Conservation (phyloP, 257 asterid genomes). For the Lycium barbarum region DNA sequence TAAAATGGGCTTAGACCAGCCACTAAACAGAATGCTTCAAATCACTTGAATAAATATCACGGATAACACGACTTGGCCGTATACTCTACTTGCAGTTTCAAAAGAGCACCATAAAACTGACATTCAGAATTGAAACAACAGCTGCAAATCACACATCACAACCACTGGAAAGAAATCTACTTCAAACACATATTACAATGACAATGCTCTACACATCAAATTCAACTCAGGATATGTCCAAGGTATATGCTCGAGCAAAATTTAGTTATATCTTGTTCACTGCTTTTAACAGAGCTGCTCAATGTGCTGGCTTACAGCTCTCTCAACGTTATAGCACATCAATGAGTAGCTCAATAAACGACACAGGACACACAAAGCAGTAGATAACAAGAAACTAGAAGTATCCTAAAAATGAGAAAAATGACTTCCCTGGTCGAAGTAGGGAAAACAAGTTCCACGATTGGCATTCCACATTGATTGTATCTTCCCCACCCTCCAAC, state of each 20-base stretch:
- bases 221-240: constrained; percentile 12
- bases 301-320: neutral
- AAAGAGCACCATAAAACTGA: neutral
- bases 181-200: neutral
- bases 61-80: neutral
- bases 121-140: neutral
- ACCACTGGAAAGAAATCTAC: neutral
- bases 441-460: too few relatives aligned
- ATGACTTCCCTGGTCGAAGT: too few relatives aligned
- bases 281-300: neutral
- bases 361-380: neutral
- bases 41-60: neutral
- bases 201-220: neutral
- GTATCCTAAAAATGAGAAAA: neutral
- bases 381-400: neutral
- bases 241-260: neutral
- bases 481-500: too few relatives aligned
- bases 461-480: too few relatives aligned
- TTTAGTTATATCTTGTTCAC: neutral
- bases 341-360: neutral
- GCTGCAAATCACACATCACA: constrained; percentile 24
- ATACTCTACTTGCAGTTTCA: neutral
- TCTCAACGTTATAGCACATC: neutral
- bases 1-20: neutral
- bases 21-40: neutral